Evolutionary conservation across 768 basidiomycete species (phyloP).

Genomic region (Mrakia gelida): DNA sequence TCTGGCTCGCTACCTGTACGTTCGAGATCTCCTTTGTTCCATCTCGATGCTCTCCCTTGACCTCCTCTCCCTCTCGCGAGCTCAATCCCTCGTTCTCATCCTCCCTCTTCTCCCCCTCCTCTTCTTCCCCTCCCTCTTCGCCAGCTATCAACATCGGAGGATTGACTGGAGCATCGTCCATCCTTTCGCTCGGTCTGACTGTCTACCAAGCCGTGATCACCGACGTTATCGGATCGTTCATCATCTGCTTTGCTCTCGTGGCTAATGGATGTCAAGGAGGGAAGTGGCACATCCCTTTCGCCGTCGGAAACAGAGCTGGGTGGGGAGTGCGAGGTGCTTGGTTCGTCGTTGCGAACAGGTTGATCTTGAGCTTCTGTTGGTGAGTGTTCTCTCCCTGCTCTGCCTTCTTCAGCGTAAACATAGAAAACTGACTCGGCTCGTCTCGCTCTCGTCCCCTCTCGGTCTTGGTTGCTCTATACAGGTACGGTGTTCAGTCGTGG

Average conservation of each 20-base stretch:
- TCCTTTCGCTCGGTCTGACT: constrained; percentile 36
- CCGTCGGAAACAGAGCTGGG: constrained; percentile 38
- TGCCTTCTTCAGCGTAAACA: no score
- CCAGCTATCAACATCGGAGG: not conserved
- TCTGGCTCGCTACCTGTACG: constrained; percentile 11
- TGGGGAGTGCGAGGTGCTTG: constrained; percentile 31
- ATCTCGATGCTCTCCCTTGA: no score
- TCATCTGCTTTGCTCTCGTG: constrained; percentile 21
- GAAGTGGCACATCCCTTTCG: constrained; percentile 40
- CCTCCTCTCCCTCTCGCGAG: no score
- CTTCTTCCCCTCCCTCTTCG: not conserved
- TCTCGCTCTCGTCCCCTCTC: not conserved
- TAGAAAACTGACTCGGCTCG: no score
- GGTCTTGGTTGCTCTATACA: not conserved
- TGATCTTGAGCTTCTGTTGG: constrained; percentile 35
- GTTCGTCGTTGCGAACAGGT: constrained; percentile 36
- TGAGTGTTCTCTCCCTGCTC: constrained; percentile 28
- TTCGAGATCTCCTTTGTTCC: no score
- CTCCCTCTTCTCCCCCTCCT: no score
- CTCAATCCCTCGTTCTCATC: no score
- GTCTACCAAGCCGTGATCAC: constrained; percentile 37
- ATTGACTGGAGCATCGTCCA: constrained; percentile 36
- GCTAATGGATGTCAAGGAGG: constrained; percentile 34
- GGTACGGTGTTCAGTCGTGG: constrained; percentile 37
- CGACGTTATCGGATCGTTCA: constrained; percentile 19